Conservation (phyloP, 345 rosid genomes). For the Eucalyptus erythrocorys region DNA sequence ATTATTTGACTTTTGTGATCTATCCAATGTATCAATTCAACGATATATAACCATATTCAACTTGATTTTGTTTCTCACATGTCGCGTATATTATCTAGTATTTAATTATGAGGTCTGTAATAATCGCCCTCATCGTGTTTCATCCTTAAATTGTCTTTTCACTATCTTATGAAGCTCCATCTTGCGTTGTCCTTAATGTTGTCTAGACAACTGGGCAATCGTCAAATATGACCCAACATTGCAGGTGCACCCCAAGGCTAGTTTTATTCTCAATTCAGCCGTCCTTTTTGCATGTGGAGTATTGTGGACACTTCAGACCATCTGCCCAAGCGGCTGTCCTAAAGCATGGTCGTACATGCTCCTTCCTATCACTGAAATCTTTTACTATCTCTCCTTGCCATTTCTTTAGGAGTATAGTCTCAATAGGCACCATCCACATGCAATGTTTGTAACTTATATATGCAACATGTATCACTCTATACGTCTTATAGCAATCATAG, state of each 20-base stretch:
- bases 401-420: not conserved
- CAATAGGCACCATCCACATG: not conserved
- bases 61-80: not conserved
- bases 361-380: not conserved
- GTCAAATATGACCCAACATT: not conserved
- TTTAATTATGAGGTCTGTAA: not conserved
- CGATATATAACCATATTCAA: not conserved
- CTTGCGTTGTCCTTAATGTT: not conserved
- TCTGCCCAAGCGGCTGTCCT: not conserved
- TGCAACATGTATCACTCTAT: accelerated
- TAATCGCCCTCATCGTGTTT: not conserved
- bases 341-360: not conserved
- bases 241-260: not conserved
- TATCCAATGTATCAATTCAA: not conserved
- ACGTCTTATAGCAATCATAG: not conserved
- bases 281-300: not conserved
- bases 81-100: not conserved
- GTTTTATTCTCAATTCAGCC: not conserved
- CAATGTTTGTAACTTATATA: not conserved
- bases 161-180: not conserved
- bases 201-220: not conserved
- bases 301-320: not conserved
- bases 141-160: not conserved
- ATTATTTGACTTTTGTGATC: not conserved
- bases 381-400: not conserved